Percentiles rank a stretch among this genome's conserved stretches.
These are phyloP conservation scores for Dendrobium officinale DNA, from an alignment of 106 monocot species.

Conservation along the genomic window DNA sequence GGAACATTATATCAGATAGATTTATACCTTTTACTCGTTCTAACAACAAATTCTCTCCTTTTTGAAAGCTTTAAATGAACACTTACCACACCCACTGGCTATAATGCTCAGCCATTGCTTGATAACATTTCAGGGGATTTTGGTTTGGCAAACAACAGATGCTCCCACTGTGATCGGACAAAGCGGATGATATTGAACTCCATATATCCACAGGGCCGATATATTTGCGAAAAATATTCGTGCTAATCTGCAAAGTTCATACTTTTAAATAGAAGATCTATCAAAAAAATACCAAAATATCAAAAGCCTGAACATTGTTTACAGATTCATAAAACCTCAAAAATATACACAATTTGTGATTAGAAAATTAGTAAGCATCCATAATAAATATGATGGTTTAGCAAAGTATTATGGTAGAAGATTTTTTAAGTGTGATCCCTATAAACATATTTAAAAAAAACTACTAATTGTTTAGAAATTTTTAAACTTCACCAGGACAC, in stretches of 20 bases:
- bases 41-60: no score
- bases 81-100: constrained; percentile 91
- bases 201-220: constrained; percentile 70
- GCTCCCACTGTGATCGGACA: not conserved
- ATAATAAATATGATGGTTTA: no score
- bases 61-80: not conserved
- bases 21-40: not conserved
- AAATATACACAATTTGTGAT: not conserved
- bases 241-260: constrained; percentile 36
- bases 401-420: no score
- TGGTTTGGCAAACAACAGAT: constrained; percentile 39
- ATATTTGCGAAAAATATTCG: constrained; percentile 67
- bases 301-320: not conserved
- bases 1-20: not conserved
- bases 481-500: no score
- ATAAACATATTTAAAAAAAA: no score
- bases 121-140: constrained; percentile 44
- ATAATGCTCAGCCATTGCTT: constrained; percentile 74
- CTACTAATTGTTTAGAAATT: no score
- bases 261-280: not conserved
- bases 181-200: constrained; percentile 26
- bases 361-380: no score
- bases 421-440: no score
- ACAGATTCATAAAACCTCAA: not conserved
- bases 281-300: not conserved